Base-by-base conservation (phyloP, 768 basidiomycete species). In the Pleurotus djamor region DNA sequence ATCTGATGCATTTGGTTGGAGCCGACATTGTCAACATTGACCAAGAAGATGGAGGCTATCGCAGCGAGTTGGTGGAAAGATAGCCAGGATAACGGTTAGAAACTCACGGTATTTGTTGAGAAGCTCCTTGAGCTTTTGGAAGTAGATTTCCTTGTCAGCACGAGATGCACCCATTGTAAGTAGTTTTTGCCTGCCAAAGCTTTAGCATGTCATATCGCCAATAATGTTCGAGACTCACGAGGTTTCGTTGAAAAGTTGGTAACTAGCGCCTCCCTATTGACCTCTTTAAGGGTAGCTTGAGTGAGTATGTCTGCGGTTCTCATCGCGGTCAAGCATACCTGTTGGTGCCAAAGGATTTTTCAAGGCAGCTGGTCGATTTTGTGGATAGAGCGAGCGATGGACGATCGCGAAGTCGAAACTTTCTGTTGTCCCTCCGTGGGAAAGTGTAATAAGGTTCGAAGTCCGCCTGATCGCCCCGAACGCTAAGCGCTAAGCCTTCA, bases 1-100 rank as follows among this genome's bases (percentile, higher is more conserved):
- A 96, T 96, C 75, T 96, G 94, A 71, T 97, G 95, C 91, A 98
- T 96, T 80, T 99, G 97, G 84, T 98, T 97, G 62, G 96, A 98
- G 60, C 95, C 93, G 73, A 99, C 97, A 80, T 98, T 99, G 87
- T 98, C 97, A 74, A 99, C 95, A 76, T 98, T 98, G 81, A 98
- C 96, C 65, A 98, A 69, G 84, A 99, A 98, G 79, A 99, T 94
- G 60, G 96, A 96, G 69, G 94, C 96, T 97, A 66, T n/a, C 52
- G 16, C 52, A 37, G 38, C 48, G 47, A 35, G 38, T 66, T 41
- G 28, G 50, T 60, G 44, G 38, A n/a, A 43, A 58, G 44, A 28
- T 44, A 9, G 16, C 33, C n/a, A n/a, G 38, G 28, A 12, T n/a
- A 28, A 28, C 21, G 16, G 35, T 28, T 44, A 36, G 4, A 32